A percentile compares a stretch with the other conserved stretches of the same genome.
Conservation (phyloP, 1,139 yeast species). For the Geotrichum macrosporum region DNA sequence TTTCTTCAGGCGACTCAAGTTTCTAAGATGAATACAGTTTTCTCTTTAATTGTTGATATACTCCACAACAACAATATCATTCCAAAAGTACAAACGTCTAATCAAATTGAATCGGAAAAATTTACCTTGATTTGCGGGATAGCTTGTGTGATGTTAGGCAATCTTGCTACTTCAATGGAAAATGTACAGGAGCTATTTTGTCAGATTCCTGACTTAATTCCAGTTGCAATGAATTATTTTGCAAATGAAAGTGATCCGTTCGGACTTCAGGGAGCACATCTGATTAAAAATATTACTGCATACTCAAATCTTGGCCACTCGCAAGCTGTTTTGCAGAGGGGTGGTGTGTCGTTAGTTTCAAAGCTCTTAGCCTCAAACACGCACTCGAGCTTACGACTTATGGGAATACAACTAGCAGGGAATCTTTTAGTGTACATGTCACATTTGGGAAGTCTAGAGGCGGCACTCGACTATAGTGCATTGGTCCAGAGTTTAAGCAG, state of each 20-base stretch:
- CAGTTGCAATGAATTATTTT: conserved; percentile 15
- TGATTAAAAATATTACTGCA: conserved; percentile 26
- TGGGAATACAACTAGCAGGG: conserved; percentile 1
- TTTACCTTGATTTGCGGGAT: conserved; percentile 11
- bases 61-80: not conserved
- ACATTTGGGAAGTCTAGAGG: conserved; percentile 7
- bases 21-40: not conserved
- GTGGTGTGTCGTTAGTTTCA: conserved; percentile 3
- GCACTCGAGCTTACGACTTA: not conserved
- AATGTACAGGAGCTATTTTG: conserved; percentile 20
- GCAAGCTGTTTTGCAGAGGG: conserved; percentile 2
- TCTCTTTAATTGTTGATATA: not conserved
- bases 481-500: not conserved
- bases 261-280: conserved; percentile 31
- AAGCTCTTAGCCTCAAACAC: not conserved
- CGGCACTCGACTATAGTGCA: conserved; percentile 7
- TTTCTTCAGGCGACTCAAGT: not conserved
- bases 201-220: conserved; percentile 20
- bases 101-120: not conserved
- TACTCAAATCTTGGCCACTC: not conserved
- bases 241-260: conserved; percentile 22
- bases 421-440: conserved; percentile 2
- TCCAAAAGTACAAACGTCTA: not conserved
- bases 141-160: conserved; percentile 27
- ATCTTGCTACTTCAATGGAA: conserved; percentile 23